phyloP scores from a whole-genome alignment of 1,284 basidiomycete genomes.

The Sanghuangporus weigelae region DNA sequence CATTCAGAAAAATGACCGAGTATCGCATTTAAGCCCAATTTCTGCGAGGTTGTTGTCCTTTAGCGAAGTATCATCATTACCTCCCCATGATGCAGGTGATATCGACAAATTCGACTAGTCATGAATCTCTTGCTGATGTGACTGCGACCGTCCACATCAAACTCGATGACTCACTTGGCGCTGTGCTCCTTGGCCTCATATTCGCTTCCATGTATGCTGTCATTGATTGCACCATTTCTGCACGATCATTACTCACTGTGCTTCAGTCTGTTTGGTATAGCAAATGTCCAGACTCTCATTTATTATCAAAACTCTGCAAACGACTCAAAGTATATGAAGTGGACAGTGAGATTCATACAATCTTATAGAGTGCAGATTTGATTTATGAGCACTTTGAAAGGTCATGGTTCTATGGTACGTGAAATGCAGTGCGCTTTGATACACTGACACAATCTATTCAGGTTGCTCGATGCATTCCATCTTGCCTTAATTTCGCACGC shows the following conservation, averaged over 20 bases:
- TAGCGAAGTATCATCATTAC: too few relatives aligned
- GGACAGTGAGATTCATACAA: conserved; percentile 14
- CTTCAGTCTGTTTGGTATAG: conserved; percentile 24
- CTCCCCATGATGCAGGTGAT: too few relatives aligned
- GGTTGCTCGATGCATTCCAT: conserved; percentile 13
- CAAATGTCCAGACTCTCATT: conserved; percentile 23
- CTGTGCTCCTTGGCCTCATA: conserved; percentile 14
- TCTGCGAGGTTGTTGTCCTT: too few relatives aligned
- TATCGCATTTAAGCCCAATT: too few relatives aligned
- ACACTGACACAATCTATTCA: not conserved
- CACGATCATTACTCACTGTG: not conserved
- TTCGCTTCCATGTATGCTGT: conserved; percentile 10
- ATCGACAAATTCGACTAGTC: too few relatives aligned
- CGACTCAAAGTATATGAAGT: conserved; percentile 21
- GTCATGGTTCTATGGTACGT: conserved; percentile 5
- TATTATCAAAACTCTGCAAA: conserved; percentile 21
- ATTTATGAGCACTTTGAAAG: not conserved
- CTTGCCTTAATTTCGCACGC: conserved; percentile 11
- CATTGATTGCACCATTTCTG: not conserved
- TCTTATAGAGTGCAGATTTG: not conserved
- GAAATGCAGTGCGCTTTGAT: not conserved
- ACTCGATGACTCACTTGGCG: conserved; percentile 15
- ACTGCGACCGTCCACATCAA: too few relatives aligned
- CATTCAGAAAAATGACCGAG: too few relatives aligned
- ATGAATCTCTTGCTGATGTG: too few relatives aligned